Evolutionary conservation across 2,329 filamentous ascomycete species (phyloP), one percentile per base, ranked within the genome.

Genomic region (Pseudofabraea citricarpa): DNA sequence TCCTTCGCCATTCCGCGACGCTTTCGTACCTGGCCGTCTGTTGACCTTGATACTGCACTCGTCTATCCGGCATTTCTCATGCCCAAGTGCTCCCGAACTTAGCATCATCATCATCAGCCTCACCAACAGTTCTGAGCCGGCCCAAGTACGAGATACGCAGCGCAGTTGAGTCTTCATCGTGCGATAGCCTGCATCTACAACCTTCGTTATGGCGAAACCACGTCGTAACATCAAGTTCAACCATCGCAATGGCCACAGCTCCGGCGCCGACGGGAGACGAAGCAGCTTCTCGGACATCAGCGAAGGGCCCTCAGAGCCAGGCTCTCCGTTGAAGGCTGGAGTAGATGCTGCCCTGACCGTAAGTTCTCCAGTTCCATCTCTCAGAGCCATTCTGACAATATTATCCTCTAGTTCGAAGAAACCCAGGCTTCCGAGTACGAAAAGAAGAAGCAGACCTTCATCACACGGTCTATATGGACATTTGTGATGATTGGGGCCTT

Each of bases 381-480:
- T 16, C 6, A 9, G n/a, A 21, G 23, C 9, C 16, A 29, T n/a
- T 13, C 37, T 37, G 35, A 37, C 12, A 12, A 37, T 20, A 15
- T 22, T 47, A n/a, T 5, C n/a, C 20, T 31, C 5, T 19, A 58
- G 52, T 18, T 35, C 2, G 38, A 54, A 44, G 36, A 54, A 21
- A 41, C 49, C 16, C 61, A 62, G 43, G 64, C 70, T 46, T 77
- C 80, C 55, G 93, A 96, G 50, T 96, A 94, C 65, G 90, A 97
- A 64, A 97, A 97, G 80, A 98, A 98, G 70, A 96, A 95, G 72
- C 85, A 90, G 66, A 95, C 93, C 65, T 97, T 98, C 73, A 87
- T 96, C 60, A 95, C 90, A 29, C 84, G 93, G 59, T 91, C 91
- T 43, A 89, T 96, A 74, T 98, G 93, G 93, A 96, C 89, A 3